Conservation (phyloP, 75 land plant genomes). For the Cryptomeria japonica region DNA sequence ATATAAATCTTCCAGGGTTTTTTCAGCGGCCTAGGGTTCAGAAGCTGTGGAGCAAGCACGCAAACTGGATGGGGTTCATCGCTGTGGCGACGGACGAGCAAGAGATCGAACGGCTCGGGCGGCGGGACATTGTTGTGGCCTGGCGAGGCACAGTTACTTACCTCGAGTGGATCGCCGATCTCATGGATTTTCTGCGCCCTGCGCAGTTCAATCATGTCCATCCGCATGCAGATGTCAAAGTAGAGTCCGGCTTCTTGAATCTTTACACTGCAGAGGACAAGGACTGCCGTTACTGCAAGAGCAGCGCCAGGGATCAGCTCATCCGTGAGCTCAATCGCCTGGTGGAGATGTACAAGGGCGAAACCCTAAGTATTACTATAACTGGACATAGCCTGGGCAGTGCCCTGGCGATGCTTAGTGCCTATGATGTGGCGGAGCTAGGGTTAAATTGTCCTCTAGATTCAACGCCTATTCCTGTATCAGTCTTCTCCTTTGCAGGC, state of each 20-base stretch:
- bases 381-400: conserved; percentile 81
- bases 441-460: conserved; percentile 28
- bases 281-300: conserved; percentile 33
- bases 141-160: conserved; percentile 62
- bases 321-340: conserved; percentile 42
- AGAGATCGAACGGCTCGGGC: conserved; percentile 40
- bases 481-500: conserved; percentile 55
- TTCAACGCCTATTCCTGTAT: conserved; percentile 25
- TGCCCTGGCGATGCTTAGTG: conserved; percentile 63
- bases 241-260: conserved; percentile 48
- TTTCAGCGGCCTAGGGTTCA: conserved; percentile 28
- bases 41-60: conserved; percentile 47
- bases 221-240: conserved; percentile 24
- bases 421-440: conserved; percentile 66
- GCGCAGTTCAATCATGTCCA: conserved; percentile 7
- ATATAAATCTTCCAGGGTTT: conserved; percentile 44
- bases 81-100: conserved; percentile 44
- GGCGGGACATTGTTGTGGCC: conserved; percentile 52
- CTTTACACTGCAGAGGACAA: conserved; percentile 51
- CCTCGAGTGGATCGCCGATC: conserved; percentile 55
- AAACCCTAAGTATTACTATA: conserved; percentile 64
- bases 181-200: conserved; percentile 33
- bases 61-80: conserved; percentile 74
- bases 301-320: conserved; percentile 52
- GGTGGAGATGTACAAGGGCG: conserved; percentile 30